Conservation (phyloP, 495 filamentous ascomycete genomes). For the Xylaria telfairii region DNA sequence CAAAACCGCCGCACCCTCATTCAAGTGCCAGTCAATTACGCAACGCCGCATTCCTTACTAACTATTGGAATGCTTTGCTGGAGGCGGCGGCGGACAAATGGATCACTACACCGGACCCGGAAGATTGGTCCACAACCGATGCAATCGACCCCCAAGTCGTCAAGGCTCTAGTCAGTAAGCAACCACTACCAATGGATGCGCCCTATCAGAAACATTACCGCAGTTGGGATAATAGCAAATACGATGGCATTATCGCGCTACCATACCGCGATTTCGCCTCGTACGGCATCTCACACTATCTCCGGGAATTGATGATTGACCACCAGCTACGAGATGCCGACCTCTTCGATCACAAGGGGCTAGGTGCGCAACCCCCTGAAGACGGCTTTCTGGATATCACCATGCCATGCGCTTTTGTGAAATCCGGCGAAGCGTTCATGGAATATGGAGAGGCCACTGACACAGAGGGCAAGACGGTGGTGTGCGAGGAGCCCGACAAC, state of each 20-base stretch:
- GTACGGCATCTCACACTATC: constrained; percentile 36
- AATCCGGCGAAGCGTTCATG: background rate
- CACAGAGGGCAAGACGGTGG: background rate
- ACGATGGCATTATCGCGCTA: background rate
- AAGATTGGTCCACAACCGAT: constrained; percentile 23
- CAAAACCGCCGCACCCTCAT: constrained; percentile 33
- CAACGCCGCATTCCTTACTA: constrained; percentile 43
- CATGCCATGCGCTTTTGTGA: constrained; percentile 32
- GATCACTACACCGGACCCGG: constrained; percentile 33
- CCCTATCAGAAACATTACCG: background rate
- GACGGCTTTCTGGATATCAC: constrained; percentile 39
- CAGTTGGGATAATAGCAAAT: background rate
- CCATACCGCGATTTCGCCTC: constrained; percentile 39
- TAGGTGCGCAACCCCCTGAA: constrained; percentile 28
- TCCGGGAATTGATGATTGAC: constrained; percentile 42
- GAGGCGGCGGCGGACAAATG: constrained; percentile 35
- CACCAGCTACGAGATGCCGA: constrained; percentile 39
- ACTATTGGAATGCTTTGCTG: constrained; percentile 42
- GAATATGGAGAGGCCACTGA: background rate
- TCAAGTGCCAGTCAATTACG: constrained; percentile 43
- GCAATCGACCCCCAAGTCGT: constrained; percentile 28
- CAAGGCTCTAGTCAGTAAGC: constrained; percentile 25
- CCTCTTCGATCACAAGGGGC: constrained; percentile 38
- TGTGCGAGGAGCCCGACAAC: constrained; percentile 38
- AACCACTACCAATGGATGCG: background rate